Evolutionary conservation across 345 rosid genomes (phyloP).

Genomic region (Salix dunnii): DNA sequence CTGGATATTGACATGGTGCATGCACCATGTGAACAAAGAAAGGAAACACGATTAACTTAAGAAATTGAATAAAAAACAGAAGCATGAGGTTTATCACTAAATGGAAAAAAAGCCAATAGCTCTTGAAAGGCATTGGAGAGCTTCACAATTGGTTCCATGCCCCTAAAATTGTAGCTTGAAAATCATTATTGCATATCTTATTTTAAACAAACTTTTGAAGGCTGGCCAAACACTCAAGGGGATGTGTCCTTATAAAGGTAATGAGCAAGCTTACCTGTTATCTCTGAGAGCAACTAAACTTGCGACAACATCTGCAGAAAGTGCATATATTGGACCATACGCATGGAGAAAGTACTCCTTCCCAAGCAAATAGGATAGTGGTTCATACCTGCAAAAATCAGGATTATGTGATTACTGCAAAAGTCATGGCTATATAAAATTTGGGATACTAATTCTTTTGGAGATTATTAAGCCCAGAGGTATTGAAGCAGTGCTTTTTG

Average conservation of each 20-base stretch:
- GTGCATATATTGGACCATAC: constrained; percentile 91
- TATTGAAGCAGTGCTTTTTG: background rate
- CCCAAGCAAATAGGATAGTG: constrained; percentile 69
- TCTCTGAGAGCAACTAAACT: constrained; percentile 75
- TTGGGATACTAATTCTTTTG: background rate
- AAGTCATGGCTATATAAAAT: background rate
- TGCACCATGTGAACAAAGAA: background rate
- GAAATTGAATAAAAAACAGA: background rate
- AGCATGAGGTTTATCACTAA: background rate
- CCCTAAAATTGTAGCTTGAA: background rate
- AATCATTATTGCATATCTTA: background rate
- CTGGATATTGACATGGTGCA: background rate
- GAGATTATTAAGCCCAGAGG: background rate
- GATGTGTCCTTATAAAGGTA: background rate
- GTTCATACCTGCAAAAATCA: constrained; percentile 73
- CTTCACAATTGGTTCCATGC: background rate
- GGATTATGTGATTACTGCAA: background rate
- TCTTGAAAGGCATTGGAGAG: background rate
- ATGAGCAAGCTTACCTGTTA: constrained; percentile 52
- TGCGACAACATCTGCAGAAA: constrained; percentile 79
- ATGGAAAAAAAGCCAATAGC: background rate
- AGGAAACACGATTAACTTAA: background rate
- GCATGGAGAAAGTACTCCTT: constrained; percentile 90
- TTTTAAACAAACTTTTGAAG: background rate
- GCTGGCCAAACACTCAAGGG: background rate